Evolutionary conservation across 169 alveolate genomes (phyloP), one percentile per base, ranked within the genome.

Genomic region (Cardiosporidium cionae): DNA sequence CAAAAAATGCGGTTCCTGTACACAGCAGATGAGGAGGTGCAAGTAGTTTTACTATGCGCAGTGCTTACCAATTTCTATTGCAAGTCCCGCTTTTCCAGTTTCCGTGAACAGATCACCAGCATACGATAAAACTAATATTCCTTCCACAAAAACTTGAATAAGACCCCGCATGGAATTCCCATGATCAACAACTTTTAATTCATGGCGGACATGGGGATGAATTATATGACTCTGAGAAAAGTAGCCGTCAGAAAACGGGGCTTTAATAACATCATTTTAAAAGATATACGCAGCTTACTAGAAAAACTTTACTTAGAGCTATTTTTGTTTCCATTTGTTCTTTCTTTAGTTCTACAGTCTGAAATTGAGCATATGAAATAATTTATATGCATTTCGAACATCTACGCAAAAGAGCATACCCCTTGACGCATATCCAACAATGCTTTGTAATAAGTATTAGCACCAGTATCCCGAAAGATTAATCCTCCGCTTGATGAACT

Each of bases 191-290:
- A 78, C 76, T 0, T 74, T 70, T 9, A 78, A 7, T 52, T 78
- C 28, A 58, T 78, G 79, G 0, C 84, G 73, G 35, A 78, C 65
- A 9, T 68, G 25, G 0, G 84, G 84, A 52, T 78, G 64, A 0
- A 78, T 22, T 44, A 16, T 44, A 44, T 44, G 58, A 16, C n/a
- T 44, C 58, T 44, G n/a, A 16, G n/a, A 44, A n/a, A n/a, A n/a
- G n/a, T n/a, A n/a, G n/a, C n/a, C n/a, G n/a, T n/a, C n/a, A n/a
- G n/a, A 44, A 16, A 44, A 44, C 16, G 16, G 58, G n/a, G 16
- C n/a, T 44, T 44, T n/a, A 44, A 44, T 16, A 16, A 16, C n/a
- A 44, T 44, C n/a, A 44, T 16, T 16, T 44, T n/a, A 16, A 44
- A 44, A 44, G 58, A n/a, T 44, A 44, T 44, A 44, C n/a, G n/a